Base-by-base conservation (phyloP, 2,329 filamentous ascomycete species). In the Arthrobotrys conoides region DNA sequence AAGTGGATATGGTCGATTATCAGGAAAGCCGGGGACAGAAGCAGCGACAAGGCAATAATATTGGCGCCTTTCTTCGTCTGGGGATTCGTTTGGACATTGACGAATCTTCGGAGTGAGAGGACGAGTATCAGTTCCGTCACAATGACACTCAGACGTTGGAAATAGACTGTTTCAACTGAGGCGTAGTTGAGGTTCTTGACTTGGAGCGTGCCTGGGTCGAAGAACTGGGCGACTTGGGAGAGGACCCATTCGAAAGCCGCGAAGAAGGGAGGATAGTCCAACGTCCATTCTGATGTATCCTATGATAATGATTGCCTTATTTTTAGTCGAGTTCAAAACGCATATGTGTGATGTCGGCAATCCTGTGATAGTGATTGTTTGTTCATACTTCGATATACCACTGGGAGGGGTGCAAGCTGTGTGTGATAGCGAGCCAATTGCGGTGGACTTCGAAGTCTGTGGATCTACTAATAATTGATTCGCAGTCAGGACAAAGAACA, bases 1-100 rank as follows among this genome's bases (percentile, higher is more conserved):
- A 99, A 99, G 84, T 97, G 94, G 80, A 97, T 95, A 84, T 99
- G 96, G 83, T 99, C 96, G 84, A 99, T 98, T 83, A 99, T 96
- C 77, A 99, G 87, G 41, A 99, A 89, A 1, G 95, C 96, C 0
- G 96, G 96, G 0, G 94, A 98, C 12, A 98, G 89, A 2, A 98
- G 87, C 76, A 99, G 91, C 0, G 95, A 97, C 71, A 98, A 87
- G 24, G 94, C 94, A 57, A 92, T 93, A 24, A 92, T 93, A 83
- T 97, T 94, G 10, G 94, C 92, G 59, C 93, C 90, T 36, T 76
- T 76, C 55, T 75, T 80, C 59, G 71, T 53, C n/a, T 79, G 70
- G 20, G 70, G 65, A 33, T n/a, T 65, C 33, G 33, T 59, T 20
- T 36, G 27, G 10, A 79, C 27, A 30, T 59, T 64, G 44, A 81